Base-by-base conservation (phyloP, 345 rosid genomes). In the Leavenworthia alabamica region DNA sequence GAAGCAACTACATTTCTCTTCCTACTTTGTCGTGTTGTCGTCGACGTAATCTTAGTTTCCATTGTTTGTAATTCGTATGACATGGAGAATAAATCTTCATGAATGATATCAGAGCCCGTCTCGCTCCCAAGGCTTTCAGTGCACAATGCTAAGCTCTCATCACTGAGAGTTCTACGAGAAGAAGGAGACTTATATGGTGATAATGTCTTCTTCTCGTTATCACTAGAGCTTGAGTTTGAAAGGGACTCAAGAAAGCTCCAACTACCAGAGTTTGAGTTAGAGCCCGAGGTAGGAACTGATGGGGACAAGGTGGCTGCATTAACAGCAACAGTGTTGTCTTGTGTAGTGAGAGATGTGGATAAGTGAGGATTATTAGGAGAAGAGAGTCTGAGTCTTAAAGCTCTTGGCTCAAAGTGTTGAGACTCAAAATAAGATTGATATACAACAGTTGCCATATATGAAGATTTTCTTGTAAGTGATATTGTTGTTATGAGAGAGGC, bases 81-180 rank as follows among this genome's bases (percentile, higher is more conserved):
- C 11, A 64, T 45, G 48, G 66, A 36, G 23, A 75, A 64, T 72
- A 80, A 71, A 35, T 73, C 52, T 60, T 35, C 72, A 6, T 74
- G 76, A 8, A 49, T 45, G 24, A 73, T 64, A 43, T 84, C 86
- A 51, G 80, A 81, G 4, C 98, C 96, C 0, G 89, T 84, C 74
- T 91, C 98, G 37, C 78, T 83, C 2, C 98, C 96, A 7, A 91
- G 76, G 58, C 74, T 83, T 64, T 91, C 96, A 4, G 98, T 91
- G 64, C 96, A 91, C 29, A 91, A 51, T 73, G 82, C 83, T 69
- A 91, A 33, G 80, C 98, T 89, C 74, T 76, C 82, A 28, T 81
- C 81, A 29, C 89, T 85, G 2, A 91, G 83, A 17, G 57, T 52
- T 7, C 50, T 48, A 5, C 82, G 80, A 4, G 76, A 59, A 43